These are phyloP conservation scores for Alternaria novae-zelandiae DNA, from an alignment of 2,329 filamentous ascomycete genomes.

Conservation along the genomic window DNA sequence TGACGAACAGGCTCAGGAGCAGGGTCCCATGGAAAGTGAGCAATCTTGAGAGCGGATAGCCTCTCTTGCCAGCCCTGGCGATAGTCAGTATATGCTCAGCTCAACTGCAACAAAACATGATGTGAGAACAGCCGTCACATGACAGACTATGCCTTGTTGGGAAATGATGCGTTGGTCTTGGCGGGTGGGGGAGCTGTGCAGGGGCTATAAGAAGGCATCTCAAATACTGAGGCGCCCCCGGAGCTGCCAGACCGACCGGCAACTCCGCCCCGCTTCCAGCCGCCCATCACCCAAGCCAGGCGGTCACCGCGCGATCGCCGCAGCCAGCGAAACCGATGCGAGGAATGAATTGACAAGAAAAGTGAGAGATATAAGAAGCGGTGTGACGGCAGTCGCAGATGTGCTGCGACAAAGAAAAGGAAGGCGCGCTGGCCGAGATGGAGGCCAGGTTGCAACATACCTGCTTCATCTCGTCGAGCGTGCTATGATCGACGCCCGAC, in stretches of 20 bases:
- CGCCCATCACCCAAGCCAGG: conserved; percentile 42
- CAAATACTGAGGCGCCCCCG: conserved; percentile 54
- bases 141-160: conserved; percentile 43
- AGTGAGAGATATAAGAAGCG: conserved; percentile 7
- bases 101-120: conserved; percentile 5
- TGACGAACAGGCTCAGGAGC: conserved; percentile 61
- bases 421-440: conserved; percentile 20
- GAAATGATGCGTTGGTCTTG: conserved; percentile 43
- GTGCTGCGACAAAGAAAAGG: conserved; percentile 18
- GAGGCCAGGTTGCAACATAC: conserved; percentile 63
- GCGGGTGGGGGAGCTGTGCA: conserved; percentile 46
- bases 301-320: conserved; percentile 25
- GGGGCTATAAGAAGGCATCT: conserved; percentile 56
- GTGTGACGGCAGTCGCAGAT: conserved; percentile 8
- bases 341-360: conserved; percentile 15
- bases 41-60: conserved; percentile 82
- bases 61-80: conserved; percentile 90
- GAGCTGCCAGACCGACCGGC: conserved; percentile 45
- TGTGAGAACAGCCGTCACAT: conserved; percentile 36
- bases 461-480: conserved; percentile 84
- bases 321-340: conserved; percentile 24
- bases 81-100: conserved; percentile 21
- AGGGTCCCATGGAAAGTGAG: conserved; percentile 94
- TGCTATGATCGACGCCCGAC: conserved; percentile 85
- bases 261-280: conserved; percentile 54